phyloP scores from a whole-genome alignment of 306 rosid species.

The Coriaria nepalensis region DNA sequence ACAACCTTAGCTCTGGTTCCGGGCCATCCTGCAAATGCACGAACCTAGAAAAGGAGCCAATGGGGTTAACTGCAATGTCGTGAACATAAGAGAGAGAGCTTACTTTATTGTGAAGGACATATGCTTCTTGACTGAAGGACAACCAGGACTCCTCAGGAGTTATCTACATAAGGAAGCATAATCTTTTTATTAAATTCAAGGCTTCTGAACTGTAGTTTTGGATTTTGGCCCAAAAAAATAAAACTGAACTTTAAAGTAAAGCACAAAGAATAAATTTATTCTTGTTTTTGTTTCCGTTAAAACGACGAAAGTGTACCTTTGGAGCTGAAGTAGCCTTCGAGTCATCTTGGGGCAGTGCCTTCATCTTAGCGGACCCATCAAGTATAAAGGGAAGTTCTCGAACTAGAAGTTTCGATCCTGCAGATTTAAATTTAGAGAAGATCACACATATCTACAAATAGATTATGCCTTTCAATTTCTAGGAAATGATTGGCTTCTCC shows the following conservation, averaged over 20 bases:
- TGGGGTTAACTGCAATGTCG: slow-evolving; percentile 28
- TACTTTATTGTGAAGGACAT: slow-evolving; percentile 69
- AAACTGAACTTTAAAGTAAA: no score
- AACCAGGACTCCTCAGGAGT: slow-evolving; percentile 72
- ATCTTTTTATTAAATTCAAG: no score
- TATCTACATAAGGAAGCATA: slow-evolving; percentile 33
- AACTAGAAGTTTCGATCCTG: slow-evolving; percentile 64
- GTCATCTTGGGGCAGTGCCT: slow-evolving; percentile 64
- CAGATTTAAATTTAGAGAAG: neutral
- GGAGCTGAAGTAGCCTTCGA: slow-evolving; percentile 70
- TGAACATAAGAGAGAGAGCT: slow-evolving; percentile 30
- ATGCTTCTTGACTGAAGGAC: slow-evolving; percentile 64
- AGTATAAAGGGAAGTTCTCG: slow-evolving; percentile 72
- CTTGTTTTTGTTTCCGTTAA: no score
- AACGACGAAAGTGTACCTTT: slow-evolving; percentile 33
- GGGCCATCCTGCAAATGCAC: slow-evolving; percentile 99
- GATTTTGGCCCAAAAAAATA: no score
- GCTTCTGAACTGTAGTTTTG: no score
- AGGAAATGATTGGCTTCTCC: no score
- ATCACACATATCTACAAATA: no score
- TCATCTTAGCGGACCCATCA: slow-evolving; percentile 66
- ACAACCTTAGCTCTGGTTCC: slow-evolving; percentile 72
- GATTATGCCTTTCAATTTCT: no score
- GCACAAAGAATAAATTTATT: no score
- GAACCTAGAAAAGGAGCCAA: slow-evolving; percentile 57